Conservation (phyloP, 2,329 filamentous ascomycete species). For the Fusarium haematococcum region DNA sequence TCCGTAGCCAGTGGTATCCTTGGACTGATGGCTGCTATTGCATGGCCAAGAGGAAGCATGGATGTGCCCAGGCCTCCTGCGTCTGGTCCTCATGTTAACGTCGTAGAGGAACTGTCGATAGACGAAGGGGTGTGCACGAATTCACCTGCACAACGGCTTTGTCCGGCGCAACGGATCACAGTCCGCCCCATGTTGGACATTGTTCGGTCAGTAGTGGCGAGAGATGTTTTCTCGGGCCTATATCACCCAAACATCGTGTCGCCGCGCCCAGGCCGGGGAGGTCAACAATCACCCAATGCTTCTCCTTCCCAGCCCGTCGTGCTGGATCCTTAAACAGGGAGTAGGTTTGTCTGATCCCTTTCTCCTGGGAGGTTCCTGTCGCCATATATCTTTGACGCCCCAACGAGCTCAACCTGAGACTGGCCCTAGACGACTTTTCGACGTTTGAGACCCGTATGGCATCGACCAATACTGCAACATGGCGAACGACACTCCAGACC, state of each 20-base stretch:
- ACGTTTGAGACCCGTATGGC: conserved; percentile 7
- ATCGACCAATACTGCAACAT: conserved; percentile 26
- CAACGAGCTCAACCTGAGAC: conserved; percentile 18
- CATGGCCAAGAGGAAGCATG: conserved; percentile 16
- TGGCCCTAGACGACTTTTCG: conserved; percentile 21
- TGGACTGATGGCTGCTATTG: conserved; percentile 17
- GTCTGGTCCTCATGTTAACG: not conserved
- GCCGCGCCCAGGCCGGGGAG: conserved; percentile 2
- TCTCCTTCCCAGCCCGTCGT: not conserved
- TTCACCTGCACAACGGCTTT: conserved; percentile 1
- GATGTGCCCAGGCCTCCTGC: conserved; percentile 9
- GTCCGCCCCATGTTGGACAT: not conserved
- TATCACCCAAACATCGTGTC: conserved; percentile 23
- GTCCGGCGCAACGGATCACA: conserved; percentile 3
- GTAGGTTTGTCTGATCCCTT: not conserved
- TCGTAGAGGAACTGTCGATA: conserved; percentile 6
- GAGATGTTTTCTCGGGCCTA: conserved; percentile 13
- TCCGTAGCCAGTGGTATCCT: conserved; percentile 11
- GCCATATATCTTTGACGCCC: conserved; percentile 30
- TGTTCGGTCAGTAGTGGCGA: conserved; percentile 8
- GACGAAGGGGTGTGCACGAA: conserved; percentile 10
- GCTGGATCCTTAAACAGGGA: conserved; percentile 10
- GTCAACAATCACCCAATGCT: not conserved
- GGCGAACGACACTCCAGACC: conserved; percentile 12
- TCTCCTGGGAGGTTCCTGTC: conserved; percentile 9